These are phyloP conservation scores for Dictyophora rubrovolvata DNA, from an alignment of 768 basidiomycete genomes.

Conservation along the genomic window DNA sequence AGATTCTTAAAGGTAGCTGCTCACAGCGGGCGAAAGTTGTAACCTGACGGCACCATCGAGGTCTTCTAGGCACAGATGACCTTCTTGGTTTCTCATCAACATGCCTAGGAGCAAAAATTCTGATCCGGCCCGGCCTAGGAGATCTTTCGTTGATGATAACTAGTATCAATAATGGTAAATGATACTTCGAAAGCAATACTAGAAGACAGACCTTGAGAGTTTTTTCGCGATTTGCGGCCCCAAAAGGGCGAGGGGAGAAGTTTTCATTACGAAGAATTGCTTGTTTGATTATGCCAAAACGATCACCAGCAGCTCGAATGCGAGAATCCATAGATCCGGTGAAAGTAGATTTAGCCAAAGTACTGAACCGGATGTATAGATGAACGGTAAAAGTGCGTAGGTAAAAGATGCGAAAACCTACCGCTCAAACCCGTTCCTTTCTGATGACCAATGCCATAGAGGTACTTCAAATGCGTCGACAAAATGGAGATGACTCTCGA, in stretches of 20 bases:
- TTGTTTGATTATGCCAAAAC: conserved; percentile 86
- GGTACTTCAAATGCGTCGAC: conserved; percentile 96
- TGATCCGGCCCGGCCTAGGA: conserved; percentile 81
- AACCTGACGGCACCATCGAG: conserved; percentile 83
- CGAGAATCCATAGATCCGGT: conserved; percentile 79
- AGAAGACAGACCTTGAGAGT: conserved; percentile 66
- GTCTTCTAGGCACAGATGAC: conserved; percentile 86
- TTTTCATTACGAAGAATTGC: conserved; percentile 92
- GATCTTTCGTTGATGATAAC: conserved; percentile 93
- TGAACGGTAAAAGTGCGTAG: not conserved
- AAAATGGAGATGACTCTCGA: conserved; percentile 71
- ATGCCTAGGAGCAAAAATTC: conserved; percentile 92
- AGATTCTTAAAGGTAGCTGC: conserved; percentile 15
- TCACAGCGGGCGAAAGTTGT: conserved; percentile 78
- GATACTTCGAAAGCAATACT: not conserved
- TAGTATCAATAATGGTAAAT: conserved; percentile 21
- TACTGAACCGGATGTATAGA: conserved; percentile 18
- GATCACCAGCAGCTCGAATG: conserved; percentile 68
- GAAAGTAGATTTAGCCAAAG: conserved; percentile 51
- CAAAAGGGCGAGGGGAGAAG: conserved; percentile 87
- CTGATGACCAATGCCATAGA: conserved; percentile 79
- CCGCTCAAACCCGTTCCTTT: conserved; percentile 84
- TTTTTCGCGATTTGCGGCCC: conserved; percentile 55
- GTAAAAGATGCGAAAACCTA: conserved; percentile 24
- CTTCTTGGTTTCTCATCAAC: conserved; percentile 83